Base-by-base conservation (phyloP, 1,284 basidiomycete species). In the Butyriboletus appendiculatus region DNA sequence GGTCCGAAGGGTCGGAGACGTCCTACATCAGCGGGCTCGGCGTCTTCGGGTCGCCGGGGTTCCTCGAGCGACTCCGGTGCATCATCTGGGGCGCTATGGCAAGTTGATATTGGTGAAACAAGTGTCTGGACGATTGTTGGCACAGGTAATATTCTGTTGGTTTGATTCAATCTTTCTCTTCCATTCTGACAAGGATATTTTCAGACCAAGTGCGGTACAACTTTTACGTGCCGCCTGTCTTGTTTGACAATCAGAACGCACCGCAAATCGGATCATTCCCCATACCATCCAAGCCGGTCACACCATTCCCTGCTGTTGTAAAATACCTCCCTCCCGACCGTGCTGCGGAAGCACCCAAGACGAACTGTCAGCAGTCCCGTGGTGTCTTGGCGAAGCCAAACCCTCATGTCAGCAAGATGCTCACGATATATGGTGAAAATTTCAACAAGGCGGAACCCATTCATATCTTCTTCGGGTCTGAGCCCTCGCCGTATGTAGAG, bases 81-180 rank as follows among this genome's bases (percentile, higher is more conserved):
- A 45, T 82, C 84, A 41, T 90, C 88, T 4, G 90, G 90, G 50
- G 88, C 90, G 16, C 77, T 92, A 24, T 93, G 91, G 90, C 86
- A 89, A 65, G 88, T 92, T 52, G 89, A 92, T 69, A 90, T 92
- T 56, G 90, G 90, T 55, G 92, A 94, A 73, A 92, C 90, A 38
- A 92, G 92, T 68, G 88, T 95, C 37, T 96, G 94, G 94, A 94
- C 92, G 15, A 93, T 96, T 61, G 92, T 94, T 57, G 92, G 93
- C 60, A 93, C 90, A 59, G 89, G 88, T 90, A 70, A 56, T 33
- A 1, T 78, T 68, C 5, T 22, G 24, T 44, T 33, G 32, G 2
- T n/a, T 28, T 37, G 20, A 34, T 37, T 37, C 24, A 24, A 7
- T 24, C 24, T 24, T 24, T 24, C 33, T 18, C 18, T 51, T 54